Conservation (phyloP, 768 basidiomycete species). For the Pisolithus sp. region DNA sequence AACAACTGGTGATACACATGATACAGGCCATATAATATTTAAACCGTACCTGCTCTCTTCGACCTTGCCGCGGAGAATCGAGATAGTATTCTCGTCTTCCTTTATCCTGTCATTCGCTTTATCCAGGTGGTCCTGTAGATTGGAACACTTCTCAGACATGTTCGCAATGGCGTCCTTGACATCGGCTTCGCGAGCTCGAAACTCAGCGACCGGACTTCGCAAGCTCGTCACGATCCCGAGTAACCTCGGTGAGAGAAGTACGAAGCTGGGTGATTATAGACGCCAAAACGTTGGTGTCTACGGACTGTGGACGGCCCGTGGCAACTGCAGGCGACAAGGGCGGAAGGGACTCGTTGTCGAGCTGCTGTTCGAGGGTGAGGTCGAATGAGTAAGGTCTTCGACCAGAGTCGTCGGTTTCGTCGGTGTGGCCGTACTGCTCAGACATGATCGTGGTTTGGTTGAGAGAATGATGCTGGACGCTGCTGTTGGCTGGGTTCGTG, state of each 20-base stretch:
- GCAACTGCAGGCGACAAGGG: slow-evolving; percentile 34
- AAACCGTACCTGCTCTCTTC: slow-evolving; percentile 72
- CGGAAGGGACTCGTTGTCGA: slow-evolving; percentile 56
- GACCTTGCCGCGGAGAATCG: slow-evolving; percentile 71
- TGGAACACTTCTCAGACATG: slow-evolving; percentile 60
- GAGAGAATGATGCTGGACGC: neutral
- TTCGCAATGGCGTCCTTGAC: slow-evolving; percentile 56
- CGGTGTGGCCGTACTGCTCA: slow-evolving; percentile 17
- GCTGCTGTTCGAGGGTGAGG: slow-evolving; percentile 69
- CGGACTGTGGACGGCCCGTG: slow-evolving; percentile 38
- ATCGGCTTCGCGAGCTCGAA: slow-evolving; percentile 50
- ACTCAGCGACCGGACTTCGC: slow-evolving; percentile 42
- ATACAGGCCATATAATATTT: neutral
- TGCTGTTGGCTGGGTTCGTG: neutral
- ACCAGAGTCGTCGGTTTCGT: slow-evolving; percentile 11
- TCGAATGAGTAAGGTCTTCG: slow-evolving; percentile 56
- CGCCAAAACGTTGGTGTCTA: slow-evolving; percentile 71
- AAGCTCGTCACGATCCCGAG: slow-evolving; percentile 69
- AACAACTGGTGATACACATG: slow-evolving; percentile 3
- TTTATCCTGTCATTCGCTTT: slow-evolving; percentile 44
- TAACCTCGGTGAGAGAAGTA: slow-evolving; percentile 53
- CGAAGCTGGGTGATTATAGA: slow-evolving; percentile 72
- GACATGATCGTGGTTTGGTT: slow-evolving; percentile 21
- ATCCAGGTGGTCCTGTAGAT: slow-evolving; percentile 51
- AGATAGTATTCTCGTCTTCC: slow-evolving; percentile 75